Percentiles rank a stretch among this genome's conserved stretches.
phyloP scores from a whole-genome alignment of 306 rosid genomes.

The Fragaria vesca region DNA sequence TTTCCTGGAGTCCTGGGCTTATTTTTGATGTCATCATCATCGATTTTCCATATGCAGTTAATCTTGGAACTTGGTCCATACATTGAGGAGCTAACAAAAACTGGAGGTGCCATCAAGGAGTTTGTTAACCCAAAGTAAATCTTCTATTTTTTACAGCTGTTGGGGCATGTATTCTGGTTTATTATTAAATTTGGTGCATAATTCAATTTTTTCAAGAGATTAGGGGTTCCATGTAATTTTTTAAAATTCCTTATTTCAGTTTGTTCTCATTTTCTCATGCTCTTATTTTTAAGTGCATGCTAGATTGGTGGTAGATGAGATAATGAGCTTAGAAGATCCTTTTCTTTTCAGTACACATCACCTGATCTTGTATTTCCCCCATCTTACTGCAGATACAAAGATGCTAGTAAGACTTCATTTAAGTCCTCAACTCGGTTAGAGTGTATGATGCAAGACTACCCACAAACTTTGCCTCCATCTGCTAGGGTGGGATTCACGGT shows the following conservation, averaged over 20 bases:
- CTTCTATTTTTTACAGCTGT: slow-evolving; percentile 18
- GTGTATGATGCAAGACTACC: slow-evolving; percentile 99
- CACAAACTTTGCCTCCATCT: slow-evolving; percentile 77
- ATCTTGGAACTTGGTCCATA: slow-evolving; percentile 89
- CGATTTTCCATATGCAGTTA: slow-evolving; percentile 48
- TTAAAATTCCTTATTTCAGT: neutral
- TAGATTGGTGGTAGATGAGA: neutral
- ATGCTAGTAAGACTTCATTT: slow-evolving; percentile 86
- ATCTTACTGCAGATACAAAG: slow-evolving; percentile 72
- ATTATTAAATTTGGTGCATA: neutral
- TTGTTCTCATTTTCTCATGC: neutral
- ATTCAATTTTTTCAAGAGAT: neutral
- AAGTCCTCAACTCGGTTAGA: slow-evolving; percentile 96
- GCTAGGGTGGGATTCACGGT: slow-evolving; percentile 99
- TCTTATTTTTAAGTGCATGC: neutral
- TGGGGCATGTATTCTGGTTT: neutral
- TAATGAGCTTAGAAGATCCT: neutral
- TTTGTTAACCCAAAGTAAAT: slow-evolving; percentile 95
- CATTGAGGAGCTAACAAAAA: slow-evolving; percentile 85
- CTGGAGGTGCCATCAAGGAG: slow-evolving; percentile 84
- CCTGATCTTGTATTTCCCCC: slow-evolving; percentile 16
- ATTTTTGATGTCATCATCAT: neutral
- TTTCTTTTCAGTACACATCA: neutral
- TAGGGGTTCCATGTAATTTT: neutral
- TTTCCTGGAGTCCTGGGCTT: neutral